Evolutionary conservation across 2,329 filamentous ascomycete species (phyloP).

Genomic region (Didymella glomerata): DNA sequence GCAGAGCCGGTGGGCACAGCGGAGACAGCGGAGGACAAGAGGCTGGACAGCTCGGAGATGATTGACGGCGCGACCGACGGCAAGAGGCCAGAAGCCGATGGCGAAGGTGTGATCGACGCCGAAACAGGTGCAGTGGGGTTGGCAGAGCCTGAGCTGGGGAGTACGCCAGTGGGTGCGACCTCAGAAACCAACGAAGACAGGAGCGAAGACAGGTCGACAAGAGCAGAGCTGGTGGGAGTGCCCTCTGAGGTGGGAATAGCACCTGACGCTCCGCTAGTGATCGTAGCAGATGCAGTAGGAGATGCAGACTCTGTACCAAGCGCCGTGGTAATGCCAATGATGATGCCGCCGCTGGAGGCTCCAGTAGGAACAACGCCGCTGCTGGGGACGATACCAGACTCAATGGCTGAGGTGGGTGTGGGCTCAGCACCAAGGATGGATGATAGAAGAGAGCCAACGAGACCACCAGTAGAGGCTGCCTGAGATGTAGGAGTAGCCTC

Average conservation of each 20-base stretch:
- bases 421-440: conserved; percentile 25
- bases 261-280: conserved; percentile 25
- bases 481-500: conserved; percentile 3
- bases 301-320: conserved; percentile 35
- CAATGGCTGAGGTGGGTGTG: conserved; percentile 25
- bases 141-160: conserved; percentile 27
- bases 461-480: conserved; percentile 20
- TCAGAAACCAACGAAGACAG: conserved; percentile 35
- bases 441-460: conserved; percentile 25
- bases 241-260: conserved; percentile 37
- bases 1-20: conserved; percentile 28
- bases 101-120: conserved; percentile 21
- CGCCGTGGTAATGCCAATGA: conserved; percentile 49
- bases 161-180: conserved; percentile 21
- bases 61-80: conserved; percentile 29
- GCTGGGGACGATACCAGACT: conserved; percentile 37
- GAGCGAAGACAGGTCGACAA: conserved; percentile 26
- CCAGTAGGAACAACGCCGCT: conserved; percentile 37
- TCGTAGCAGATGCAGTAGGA: conserved; percentile 14
- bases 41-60: conserved; percentile 27
- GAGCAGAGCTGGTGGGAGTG: conserved; percentile 21
- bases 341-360: conserved; percentile 32
- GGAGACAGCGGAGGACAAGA: conserved; percentile 31
- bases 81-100: conserved; percentile 27
- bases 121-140: conserved; percentile 20